Evolutionary conservation across 495 filamentous ascomycete species (phyloP), one percentile per base, ranked within the genome.

Genomic region (Cercophora samala): DNA sequence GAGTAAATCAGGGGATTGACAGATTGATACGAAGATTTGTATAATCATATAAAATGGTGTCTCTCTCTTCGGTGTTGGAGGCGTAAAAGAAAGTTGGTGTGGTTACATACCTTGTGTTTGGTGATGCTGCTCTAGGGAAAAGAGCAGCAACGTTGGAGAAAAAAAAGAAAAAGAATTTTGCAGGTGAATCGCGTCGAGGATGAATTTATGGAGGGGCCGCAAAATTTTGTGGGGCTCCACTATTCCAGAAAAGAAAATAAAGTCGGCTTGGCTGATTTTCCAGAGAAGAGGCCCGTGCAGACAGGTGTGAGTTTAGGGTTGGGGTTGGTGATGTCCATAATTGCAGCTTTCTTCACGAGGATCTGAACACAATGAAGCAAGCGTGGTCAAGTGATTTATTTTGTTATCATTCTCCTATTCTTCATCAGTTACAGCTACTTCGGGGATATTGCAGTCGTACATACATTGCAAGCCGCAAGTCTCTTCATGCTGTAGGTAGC

Each of bases 1-100:
- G 64, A 67, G 60, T 46, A 66, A n/a, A 64, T 79, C 77, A 77
- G 77, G 64, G 77, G 77, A 80, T 80, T 80, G 77, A 80, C 77
- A 80, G 77, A 80, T 78, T 75, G 69, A 71, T 56, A 56, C 64
- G 76, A 73, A 64, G 67, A 73, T 66, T 19, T 58, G 65, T 71
- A 67, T 80, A 78, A 80, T 80, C 77, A 80, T 78, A n/a, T 68
- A 53, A 53, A 60, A 61, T 25, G 42, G 6, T 64, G 53, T 58
- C 24, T 32, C 53, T 56, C 22, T 56, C 22, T 21, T 19, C 24
- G 19, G 26, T 29, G 26, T 8, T 29, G 26, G 8, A 29, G 26
- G 26, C 26, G 26, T 46, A 17, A 53, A 65, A 52, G 8, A 23
- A 60, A 37, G 53, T n/a, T 58, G 53, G 32, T 52, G 29, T 32